phyloP scores from a whole-genome alignment of 1,139 yeast genomes.

The Candida labiduridarum region DNA sequence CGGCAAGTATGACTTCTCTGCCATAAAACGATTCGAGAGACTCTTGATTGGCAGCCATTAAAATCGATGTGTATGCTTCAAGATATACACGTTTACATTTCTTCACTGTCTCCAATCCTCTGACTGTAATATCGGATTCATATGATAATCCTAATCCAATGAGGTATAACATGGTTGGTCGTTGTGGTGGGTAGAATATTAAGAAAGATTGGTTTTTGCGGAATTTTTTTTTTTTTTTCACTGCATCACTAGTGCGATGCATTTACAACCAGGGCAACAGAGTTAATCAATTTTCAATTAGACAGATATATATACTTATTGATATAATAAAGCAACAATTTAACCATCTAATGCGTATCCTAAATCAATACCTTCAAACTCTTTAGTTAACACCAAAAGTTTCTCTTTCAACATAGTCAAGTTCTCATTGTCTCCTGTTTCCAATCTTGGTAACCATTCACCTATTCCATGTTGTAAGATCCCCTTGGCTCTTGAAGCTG shows the following conservation, averaged over 20 bases:
- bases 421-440: constrained; percentile 35
- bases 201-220: too few relatives aligned
- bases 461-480: constrained; percentile 59
- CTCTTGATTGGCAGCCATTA: constrained; percentile 85
- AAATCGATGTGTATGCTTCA: constrained; percentile 92
- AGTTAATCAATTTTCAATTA: too few relatives aligned
- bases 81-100: constrained; percentile 86
- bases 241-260: too few relatives aligned
- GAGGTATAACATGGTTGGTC: constrained; percentile 47
- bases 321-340: too few relatives aligned
- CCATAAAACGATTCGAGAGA: constrained; percentile 81
- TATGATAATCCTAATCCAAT: constrained; percentile 92
- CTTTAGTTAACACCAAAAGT: constrained; percentile 38
- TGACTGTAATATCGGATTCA: constrained; percentile 87
- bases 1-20: constrained; percentile 82
- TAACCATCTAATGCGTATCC: constrained; percentile 53
- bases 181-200: too few relatives aligned
- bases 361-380: constrained; percentile 42
- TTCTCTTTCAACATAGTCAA: constrained; percentile 37
- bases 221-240: too few relatives aligned
- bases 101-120: constrained; percentile 85
- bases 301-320: too few relatives aligned
- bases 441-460: constrained; percentile 48
- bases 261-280: too few relatives aligned
- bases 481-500: constrained; percentile 51